Percentiles rank a stretch among this genome's conserved stretches.
phyloP scores from a whole-genome alignment of 164 flowering plant species.

The Houttuynia cordata region DNA sequence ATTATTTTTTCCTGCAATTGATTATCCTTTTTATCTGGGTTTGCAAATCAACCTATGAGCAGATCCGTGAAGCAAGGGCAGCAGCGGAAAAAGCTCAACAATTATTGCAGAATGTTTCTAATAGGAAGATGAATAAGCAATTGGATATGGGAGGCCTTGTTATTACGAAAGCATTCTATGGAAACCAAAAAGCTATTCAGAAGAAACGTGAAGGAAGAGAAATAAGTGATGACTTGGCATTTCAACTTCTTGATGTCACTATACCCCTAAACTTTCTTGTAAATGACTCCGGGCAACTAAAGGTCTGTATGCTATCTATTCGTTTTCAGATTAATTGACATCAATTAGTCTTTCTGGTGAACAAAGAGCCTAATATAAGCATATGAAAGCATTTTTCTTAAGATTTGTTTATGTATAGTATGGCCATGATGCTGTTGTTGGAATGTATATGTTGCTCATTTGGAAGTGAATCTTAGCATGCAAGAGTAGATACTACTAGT shows the following conservation, averaged over 20 bases:
- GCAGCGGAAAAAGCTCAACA: slow-evolving; percentile 86
- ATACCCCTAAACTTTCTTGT: slow-evolving; percentile 80
- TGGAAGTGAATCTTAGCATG: too few relatives aligned
- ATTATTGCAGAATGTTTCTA: slow-evolving; percentile 65
- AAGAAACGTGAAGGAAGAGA: slow-evolving; percentile 25
- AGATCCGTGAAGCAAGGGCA: slow-evolving; percentile 70
- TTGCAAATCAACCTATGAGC: not conserved
- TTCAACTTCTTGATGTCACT: slow-evolving; percentile 71
- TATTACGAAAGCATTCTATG: slow-evolving; percentile 64
- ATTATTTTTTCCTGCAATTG: not conserved
- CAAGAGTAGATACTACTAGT: not conserved
- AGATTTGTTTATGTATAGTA: too few relatives aligned
- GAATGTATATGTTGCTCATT: not conserved
- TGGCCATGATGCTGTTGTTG: not conserved
- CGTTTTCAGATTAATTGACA: not conserved
- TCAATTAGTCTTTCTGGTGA: not conserved
- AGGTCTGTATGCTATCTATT: slow-evolving; percentile 31
- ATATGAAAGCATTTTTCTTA: not conserved
- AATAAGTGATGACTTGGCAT: slow-evolving; percentile 25
- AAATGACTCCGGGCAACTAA: slow-evolving; percentile 74
- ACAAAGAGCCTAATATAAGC: not conserved
- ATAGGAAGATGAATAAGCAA: slow-evolving; percentile 67
- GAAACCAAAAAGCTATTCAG: slow-evolving; percentile 40
- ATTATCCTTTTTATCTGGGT: too few relatives aligned
- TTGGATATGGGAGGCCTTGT: slow-evolving; percentile 61